Evolutionary conservation across 2,329 filamentous ascomycete species (phyloP).

Genomic region (Penicillium decumbens): DNA sequence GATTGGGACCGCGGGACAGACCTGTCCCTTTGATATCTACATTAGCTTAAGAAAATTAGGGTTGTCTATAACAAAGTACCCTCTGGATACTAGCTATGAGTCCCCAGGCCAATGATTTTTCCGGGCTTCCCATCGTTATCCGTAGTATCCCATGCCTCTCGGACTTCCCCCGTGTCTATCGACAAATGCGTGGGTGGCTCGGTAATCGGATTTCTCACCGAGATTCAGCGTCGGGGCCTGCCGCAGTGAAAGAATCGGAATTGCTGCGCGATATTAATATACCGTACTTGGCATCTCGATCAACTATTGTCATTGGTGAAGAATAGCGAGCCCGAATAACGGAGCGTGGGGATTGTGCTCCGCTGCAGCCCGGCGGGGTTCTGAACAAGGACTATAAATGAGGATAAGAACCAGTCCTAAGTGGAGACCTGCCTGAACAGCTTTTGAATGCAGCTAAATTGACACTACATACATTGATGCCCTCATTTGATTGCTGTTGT

Average conservation of each 20-base stretch:
- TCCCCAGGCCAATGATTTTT: not conserved
- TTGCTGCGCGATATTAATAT: constrained; percentile 21
- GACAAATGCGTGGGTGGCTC: constrained; percentile 8
- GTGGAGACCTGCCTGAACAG: not conserved
- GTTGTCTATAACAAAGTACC: too few species aligned
- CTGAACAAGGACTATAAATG: not conserved
- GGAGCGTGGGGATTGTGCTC: constrained; percentile 13
- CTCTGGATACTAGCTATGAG: not conserved
- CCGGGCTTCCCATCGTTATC: not conserved
- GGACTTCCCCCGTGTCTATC: constrained; percentile 30
- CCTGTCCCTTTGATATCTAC: not conserved
- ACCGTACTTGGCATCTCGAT: not conserved
- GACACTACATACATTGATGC: not conserved
- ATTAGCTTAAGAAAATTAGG: not conserved
- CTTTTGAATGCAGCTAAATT: not conserved
- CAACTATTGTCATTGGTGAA: constrained; percentile 6
- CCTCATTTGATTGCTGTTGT: not conserved
- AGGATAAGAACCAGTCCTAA: not conserved
- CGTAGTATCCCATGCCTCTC: constrained; percentile 14
- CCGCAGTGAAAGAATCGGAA: constrained; percentile 20
- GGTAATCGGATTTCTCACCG: constrained; percentile 30
- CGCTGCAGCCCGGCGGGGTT: constrained; percentile 14
- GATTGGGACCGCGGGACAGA: too few species aligned
- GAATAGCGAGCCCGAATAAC: not conserved
- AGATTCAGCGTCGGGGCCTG: constrained; percentile 2